Percentiles rank a stretch among this genome's conserved stretches.
Conservation (phyloP, 1,284 basidiomycete genomes). For the Boletellus deceptivus region DNA sequence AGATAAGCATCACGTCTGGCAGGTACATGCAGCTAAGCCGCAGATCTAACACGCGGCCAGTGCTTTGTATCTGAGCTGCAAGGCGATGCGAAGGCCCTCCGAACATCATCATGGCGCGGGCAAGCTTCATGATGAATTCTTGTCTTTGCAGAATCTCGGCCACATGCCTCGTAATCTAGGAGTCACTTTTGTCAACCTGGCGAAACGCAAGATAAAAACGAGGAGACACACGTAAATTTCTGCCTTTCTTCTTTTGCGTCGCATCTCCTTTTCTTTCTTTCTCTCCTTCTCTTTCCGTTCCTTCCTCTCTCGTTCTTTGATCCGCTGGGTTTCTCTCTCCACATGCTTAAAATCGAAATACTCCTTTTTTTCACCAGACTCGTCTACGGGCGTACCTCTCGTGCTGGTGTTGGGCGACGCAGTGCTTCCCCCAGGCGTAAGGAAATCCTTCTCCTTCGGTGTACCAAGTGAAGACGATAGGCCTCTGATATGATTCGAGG, state of each 20-base stretch:
- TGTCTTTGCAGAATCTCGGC: conserved; percentile 85
- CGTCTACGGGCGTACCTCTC: conserved; percentile 20
- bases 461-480: conserved; percentile 16
- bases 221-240: conserved; percentile 66
- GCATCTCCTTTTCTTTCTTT: conserved; percentile 47
- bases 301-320: conserved; percentile 24
- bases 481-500: conserved; percentile 13
- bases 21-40: conserved; percentile 84
- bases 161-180: conserved; percentile 85
- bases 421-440: conserved; percentile 13
- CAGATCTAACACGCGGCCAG: conserved; percentile 83
- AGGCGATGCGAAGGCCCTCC: conserved; percentile 89
- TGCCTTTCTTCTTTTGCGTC: conserved; percentile 69
- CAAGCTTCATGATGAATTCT: conserved; percentile 88
- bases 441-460: conserved; percentile 8
- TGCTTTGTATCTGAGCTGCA: conserved; percentile 84
- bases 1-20: conserved; percentile 80
- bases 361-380: conserved; percentile 22
- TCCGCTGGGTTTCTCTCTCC: conserved; percentile 16
- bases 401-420: conserved; percentile 19
- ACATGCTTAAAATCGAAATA: conserved; percentile 28
- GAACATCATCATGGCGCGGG: conserved; percentile 93
- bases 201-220: background rate
- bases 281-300: conserved; percentile 38
- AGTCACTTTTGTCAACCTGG: background rate